These are phyloP conservation scores for Pythium utonaiense DNA, from an alignment of 352 stramenopile species.

Conservation along the genomic window DNA sequence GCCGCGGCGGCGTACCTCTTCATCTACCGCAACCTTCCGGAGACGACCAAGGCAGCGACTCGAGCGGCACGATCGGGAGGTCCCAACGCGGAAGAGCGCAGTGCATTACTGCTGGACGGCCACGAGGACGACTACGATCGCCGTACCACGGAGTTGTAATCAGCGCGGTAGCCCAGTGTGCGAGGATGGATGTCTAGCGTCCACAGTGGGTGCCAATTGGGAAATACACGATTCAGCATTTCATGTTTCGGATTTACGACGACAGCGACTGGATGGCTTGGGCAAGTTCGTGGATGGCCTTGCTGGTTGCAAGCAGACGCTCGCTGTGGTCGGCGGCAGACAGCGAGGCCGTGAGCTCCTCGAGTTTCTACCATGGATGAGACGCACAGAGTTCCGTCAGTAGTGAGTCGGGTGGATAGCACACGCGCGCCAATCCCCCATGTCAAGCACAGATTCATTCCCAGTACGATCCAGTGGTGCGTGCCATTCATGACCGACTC, in stretches of 20 bases:
- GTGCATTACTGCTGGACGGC: conserved; percentile 39
- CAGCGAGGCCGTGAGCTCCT: conserved; percentile 49
- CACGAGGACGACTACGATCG: conserved; percentile 32
- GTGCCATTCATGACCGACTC: conserved; percentile 14
- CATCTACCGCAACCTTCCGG: conserved; percentile 48
- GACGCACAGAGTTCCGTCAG: neutral
- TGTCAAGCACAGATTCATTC: neutral
- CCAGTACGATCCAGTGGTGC: neutral
- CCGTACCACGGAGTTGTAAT: conserved; percentile 50
- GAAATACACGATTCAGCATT: neutral
- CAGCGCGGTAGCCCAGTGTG: too few relatives aligned
- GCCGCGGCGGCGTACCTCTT: conserved; percentile 38
- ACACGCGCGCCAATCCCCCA: neutral
- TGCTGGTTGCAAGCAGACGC: conserved; percentile 47
- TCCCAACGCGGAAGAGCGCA: conserved; percentile 31
- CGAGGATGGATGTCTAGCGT: neutral
- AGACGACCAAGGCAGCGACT: conserved; percentile 45
- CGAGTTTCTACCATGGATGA: conserved; percentile 58
- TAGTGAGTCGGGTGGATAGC: neutral
- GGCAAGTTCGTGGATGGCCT: conserved; percentile 64
- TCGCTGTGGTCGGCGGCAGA: conserved; percentile 56
- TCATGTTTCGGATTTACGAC: neutral
- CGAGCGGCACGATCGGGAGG: neutral
- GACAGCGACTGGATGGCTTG: conserved; percentile 48
- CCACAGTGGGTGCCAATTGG: neutral